phyloP scores from a whole-genome alignment of 129 eudicot species.

The Arctium minus region DNA sequence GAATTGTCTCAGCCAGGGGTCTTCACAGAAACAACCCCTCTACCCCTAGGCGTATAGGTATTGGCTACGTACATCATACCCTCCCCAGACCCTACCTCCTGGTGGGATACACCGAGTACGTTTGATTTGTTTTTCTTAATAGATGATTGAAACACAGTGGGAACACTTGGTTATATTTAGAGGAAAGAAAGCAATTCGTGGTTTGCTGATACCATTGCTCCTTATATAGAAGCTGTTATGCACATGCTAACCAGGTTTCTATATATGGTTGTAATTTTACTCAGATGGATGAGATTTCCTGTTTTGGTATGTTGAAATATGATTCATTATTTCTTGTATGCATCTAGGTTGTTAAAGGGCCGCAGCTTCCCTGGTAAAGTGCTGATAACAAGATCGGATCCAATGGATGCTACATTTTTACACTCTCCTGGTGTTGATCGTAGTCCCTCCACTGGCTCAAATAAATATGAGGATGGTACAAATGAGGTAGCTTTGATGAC shows the following conservation, averaged over 20 bases:
- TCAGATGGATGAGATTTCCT: neutral
- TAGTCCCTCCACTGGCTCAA: constrained; percentile 42
- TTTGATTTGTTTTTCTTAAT: too few relatives aligned
- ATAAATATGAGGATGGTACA: constrained; percentile 30
- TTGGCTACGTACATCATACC: too few relatives aligned
- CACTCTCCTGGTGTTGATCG: constrained; percentile 47
- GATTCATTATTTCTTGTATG: neutral
- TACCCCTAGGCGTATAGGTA: too few relatives aligned
- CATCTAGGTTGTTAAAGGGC: constrained; percentile 64
- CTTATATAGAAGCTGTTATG: neutral
- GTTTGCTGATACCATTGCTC: neutral
- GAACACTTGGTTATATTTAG: too few relatives aligned
- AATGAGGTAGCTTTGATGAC: constrained; percentile 40
- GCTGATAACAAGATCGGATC: constrained; percentile 60
- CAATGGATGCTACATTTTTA: constrained; percentile 38
- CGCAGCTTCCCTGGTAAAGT: constrained; percentile 86
- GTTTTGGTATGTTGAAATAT: neutral
- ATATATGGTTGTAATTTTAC: neutral
- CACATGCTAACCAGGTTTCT: neutral
- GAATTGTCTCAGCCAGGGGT: neutral
- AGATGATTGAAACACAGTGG: too few relatives aligned
- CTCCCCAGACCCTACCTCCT: too few relatives aligned
- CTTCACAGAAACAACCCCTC: neutral
- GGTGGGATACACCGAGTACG: too few relatives aligned
- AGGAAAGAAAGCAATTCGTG: neutral